phyloP scores from a whole-genome alignment of 352 stramenopile species.

The Phytophthora hibernalis region DNA sequence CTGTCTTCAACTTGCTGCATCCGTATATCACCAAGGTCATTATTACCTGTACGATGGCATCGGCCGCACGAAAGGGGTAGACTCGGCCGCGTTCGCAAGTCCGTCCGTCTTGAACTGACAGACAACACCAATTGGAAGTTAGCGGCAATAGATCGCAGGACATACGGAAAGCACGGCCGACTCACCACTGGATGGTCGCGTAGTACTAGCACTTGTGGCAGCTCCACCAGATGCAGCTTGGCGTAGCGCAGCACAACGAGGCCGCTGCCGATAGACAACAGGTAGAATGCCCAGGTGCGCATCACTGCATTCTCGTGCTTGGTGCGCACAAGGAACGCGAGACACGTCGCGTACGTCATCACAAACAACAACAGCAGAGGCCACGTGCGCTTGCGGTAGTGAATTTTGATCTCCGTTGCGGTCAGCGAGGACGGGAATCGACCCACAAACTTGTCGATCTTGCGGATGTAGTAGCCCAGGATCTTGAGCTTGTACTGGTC shows the following conservation, averaged over 20 bases:
- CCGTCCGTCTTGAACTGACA: slow-evolving; percentile 67
- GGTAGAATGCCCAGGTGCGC: slow-evolving; percentile 63
- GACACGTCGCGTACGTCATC: slow-evolving; percentile 43
- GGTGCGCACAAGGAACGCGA: slow-evolving; percentile 50
- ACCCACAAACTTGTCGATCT: slow-evolving; percentile 78
- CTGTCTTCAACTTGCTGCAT: too few species aligned
- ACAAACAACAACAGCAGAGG: slow-evolving; percentile 59
- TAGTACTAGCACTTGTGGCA: slow-evolving; percentile 72
- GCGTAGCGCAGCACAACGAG: slow-evolving; percentile 73
- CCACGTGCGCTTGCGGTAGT: slow-evolving; percentile 59
- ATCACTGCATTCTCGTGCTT: slow-evolving; percentile 42
- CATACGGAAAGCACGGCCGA: neutral
- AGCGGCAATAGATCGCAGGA: neutral
- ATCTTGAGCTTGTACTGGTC: slow-evolving; percentile 83
- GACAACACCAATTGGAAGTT: neutral
- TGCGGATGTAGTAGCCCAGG: slow-evolving; percentile 85
- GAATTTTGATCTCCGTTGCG: slow-evolving; percentile 50
- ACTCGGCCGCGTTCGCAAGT: slow-evolving; percentile 42
- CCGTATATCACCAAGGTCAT: too few species aligned
- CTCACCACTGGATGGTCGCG: slow-evolving; percentile 72
- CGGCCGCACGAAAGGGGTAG: slow-evolving; percentile 67
- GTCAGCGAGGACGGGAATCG: slow-evolving; percentile 60
- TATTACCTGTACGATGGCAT: slow-evolving; percentile 61
- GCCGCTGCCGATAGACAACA: slow-evolving; percentile 61
- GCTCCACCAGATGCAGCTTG: slow-evolving; percentile 77